These are phyloP conservation scores for Microstroma glucosiphilum DNA, from an alignment of 1,284 basidiomycete genomes.

Conservation along the genomic window DNA sequence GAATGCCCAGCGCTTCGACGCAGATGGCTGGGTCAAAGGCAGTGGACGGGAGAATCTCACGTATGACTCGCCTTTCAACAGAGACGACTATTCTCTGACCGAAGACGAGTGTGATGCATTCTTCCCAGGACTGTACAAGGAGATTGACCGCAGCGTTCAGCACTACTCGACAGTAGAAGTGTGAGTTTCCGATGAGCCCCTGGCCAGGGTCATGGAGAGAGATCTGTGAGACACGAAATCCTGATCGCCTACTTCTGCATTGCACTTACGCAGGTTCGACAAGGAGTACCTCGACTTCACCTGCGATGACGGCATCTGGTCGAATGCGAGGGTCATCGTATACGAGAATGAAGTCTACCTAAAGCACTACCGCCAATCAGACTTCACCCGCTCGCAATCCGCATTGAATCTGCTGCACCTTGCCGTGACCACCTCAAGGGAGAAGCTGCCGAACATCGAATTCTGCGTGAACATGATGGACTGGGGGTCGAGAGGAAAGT, in stretches of 20 bases:
- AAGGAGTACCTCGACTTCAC: conserved; percentile 35
- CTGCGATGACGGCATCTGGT: conserved; percentile 40
- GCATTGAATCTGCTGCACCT: conserved; percentile 35
- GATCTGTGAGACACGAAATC: too few species aligned
- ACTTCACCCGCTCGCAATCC: conserved; percentile 31
- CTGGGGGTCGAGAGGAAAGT: conserved; percentile 43
- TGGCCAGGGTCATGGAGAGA: too few species aligned
- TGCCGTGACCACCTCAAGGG: conserved; percentile 27
- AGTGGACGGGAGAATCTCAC: conserved; percentile 20
- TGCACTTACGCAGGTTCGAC: conserved; percentile 12
- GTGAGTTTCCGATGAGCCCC: conserved; percentile 7
- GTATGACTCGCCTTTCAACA: conserved; percentile 41
- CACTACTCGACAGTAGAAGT: conserved; percentile 25
- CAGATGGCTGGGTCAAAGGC: conserved; percentile 26
- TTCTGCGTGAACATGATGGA: conserved; percentile 43
- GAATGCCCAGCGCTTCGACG: conserved; percentile 1
- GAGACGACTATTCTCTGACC: conserved; percentile 39
- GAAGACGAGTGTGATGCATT: conserved; percentile 45
- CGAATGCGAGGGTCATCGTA: conserved; percentile 40
- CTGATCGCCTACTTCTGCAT: background rate
- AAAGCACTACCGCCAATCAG: conserved; percentile 36
- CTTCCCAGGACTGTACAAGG: conserved; percentile 41
- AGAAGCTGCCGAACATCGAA: conserved; percentile 46
- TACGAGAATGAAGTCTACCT: conserved; percentile 43
- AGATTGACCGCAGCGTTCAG: conserved; percentile 33